These are phyloP conservation scores for Talaromyces proteolyticus DNA, from an alignment of 495 filamentous ascomycete species.

Conservation along the genomic window DNA sequence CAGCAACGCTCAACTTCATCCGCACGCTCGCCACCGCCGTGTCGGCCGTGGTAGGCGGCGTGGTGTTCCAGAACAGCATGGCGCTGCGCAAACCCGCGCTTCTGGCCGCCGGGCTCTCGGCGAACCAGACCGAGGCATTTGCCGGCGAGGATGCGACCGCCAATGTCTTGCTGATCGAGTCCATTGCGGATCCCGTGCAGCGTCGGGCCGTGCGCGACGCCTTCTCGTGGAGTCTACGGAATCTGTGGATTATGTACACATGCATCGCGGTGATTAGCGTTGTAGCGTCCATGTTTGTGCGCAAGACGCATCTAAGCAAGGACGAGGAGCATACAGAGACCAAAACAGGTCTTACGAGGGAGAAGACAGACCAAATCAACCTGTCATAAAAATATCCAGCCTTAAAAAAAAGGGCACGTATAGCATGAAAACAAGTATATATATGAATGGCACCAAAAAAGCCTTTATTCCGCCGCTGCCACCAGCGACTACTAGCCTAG, in stretches of 20 bases:
- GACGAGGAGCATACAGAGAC: constrained; percentile 61
- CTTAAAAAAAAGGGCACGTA: neutral
- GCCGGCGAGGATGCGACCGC: constrained; percentile 45
- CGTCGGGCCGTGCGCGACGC: constrained; percentile 43
- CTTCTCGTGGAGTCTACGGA: constrained; percentile 53
- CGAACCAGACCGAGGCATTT: constrained; percentile 28
- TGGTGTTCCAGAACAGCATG: constrained; percentile 71
- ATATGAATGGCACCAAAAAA: no score
- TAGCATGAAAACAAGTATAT: no score
- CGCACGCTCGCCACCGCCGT: constrained; percentile 66
- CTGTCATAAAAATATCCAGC: neutral
- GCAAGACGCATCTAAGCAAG: constrained; percentile 40
- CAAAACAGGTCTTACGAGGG: constrained; percentile 19
- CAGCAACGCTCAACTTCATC: constrained; percentile 68
- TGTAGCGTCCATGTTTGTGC: constrained; percentile 48
- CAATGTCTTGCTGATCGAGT: constrained; percentile 40
- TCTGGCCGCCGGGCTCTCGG: constrained; percentile 37
- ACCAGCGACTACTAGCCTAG: no score
- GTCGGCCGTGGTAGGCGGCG: constrained; percentile 71
- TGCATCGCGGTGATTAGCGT: constrained; percentile 43
- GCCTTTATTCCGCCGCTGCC: no score
- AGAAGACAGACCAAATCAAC: neutral
- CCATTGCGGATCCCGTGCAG: constrained; percentile 37
- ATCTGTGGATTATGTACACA: constrained; percentile 59
- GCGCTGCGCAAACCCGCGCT: constrained; percentile 26